A percentile compares a stretch with the other conserved stretches of the same genome.
Evolutionary conservation across 768 basidiomycete genomes (phyloP).

Genomic region (Chalciporus piperatus): DNA sequence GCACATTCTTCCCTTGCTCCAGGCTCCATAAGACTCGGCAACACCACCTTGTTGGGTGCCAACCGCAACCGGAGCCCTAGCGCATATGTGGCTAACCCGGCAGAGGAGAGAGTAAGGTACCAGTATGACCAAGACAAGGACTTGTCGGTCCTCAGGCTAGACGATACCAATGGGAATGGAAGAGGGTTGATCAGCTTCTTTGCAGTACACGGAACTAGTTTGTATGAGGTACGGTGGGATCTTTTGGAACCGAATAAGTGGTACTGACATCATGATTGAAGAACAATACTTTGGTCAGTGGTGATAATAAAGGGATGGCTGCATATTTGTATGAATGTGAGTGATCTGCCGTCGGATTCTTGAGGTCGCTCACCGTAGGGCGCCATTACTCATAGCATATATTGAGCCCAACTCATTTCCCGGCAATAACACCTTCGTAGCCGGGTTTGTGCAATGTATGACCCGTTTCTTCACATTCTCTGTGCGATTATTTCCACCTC

Average conservation of each 20-base stretch:
- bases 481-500: background rate
- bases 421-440: slow-evolving; percentile 67
- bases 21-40: slow-evolving; percentile 62
- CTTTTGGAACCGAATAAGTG: background rate
- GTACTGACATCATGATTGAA: slow-evolving; percentile 23
- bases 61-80: slow-evolving; percentile 76
- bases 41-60: slow-evolving; percentile 63
- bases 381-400: slow-evolving; percentile 40
- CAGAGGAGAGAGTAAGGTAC: slow-evolving; percentile 63
- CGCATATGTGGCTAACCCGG: slow-evolving; percentile 75
- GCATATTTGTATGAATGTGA: slow-evolving; percentile 73
- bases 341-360: slow-evolving; percentile 9
- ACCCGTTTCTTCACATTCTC: background rate
- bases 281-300: slow-evolving; percentile 82
- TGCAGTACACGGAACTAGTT: slow-evolving; percentile 75
- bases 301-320: slow-evolving; percentile 86
- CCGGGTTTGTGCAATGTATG: slow-evolving; percentile 73
- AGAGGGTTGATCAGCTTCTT: slow-evolving; percentile 74
- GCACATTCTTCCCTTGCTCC: slow-evolving; percentile 62
- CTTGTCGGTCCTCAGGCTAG: slow-evolving; percentile 64
- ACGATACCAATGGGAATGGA: slow-evolving; percentile 53
- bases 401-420: slow-evolving; percentile 65
- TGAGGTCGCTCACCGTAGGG: background rate
- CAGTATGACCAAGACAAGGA: slow-evolving; percentile 73
- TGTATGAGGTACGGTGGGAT: slow-evolving; percentile 55